phyloP scores from a whole-genome alignment of 768 basidiomycete genomes.

The Gloeopeniophorella convolvens region DNA sequence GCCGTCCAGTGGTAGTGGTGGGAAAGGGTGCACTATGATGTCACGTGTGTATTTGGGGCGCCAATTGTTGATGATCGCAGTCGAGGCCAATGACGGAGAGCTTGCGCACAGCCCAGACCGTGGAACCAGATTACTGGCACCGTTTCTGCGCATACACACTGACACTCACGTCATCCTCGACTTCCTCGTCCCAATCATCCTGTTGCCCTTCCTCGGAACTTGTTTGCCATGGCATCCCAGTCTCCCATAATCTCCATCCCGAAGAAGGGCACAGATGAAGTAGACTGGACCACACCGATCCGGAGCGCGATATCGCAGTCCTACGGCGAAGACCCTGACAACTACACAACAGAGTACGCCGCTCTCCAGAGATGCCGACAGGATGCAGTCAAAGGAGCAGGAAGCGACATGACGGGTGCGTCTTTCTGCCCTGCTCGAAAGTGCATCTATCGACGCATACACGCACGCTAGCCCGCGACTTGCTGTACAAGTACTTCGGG shows the following conservation, averaged over 20 bases:
- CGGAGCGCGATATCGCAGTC: slow-evolving; percentile 81
- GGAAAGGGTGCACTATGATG: too few species aligned
- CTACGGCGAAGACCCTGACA: slow-evolving; percentile 89
- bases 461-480: slow-evolving; percentile 63
- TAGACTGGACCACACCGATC: slow-evolving; percentile 92
- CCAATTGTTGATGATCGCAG: too few species aligned
- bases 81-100: too few species aligned
- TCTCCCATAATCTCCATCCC: slow-evolving; percentile 90
- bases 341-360: slow-evolving; percentile 78
- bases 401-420: slow-evolving; percentile 90
- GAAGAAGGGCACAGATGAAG: slow-evolving; percentile 91
- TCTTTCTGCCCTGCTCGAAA: slow-evolving; percentile 8
- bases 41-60: too few species aligned
- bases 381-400: slow-evolving; percentile 94
- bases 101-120: too few species aligned
- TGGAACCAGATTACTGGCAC: too few species aligned
- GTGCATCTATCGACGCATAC: background rate
- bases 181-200: background rate
- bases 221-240: slow-evolving; percentile 56
- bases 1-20: too few species aligned
- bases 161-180: background rate
- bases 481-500: slow-evolving; percentile 99
- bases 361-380: slow-evolving; percentile 86
- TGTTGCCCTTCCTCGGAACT: background rate
- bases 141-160: background rate